phyloP scores from a whole-genome alignment of 768 basidiomycete genomes.

The Russula compacta region DNA sequence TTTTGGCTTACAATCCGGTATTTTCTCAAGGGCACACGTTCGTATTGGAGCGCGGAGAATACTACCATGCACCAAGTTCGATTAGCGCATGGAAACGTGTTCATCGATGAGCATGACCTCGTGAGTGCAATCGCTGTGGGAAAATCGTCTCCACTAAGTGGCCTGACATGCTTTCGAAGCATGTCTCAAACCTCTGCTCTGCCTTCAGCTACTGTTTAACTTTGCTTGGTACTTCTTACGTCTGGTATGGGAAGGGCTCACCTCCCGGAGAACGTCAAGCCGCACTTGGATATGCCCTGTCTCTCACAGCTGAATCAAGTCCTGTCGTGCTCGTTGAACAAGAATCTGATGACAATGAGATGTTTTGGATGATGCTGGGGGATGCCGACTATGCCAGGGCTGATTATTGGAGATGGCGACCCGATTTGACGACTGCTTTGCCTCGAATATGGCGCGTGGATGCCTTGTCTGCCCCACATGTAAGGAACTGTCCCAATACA shows the following conservation, averaged over 20 bases:
- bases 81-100: constrained; percentile 37
- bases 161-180: constrained; percentile 29
- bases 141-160: not conserved
- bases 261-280: constrained; percentile 47
- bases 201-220: constrained; percentile 77
- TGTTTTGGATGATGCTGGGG: constrained; percentile 86
- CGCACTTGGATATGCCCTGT: constrained; percentile 51
- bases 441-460: constrained; percentile 60
- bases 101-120: constrained; percentile 66
- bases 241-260: constrained; percentile 78
- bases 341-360: constrained; percentile 59
- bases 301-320: constrained; percentile 32
- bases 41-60: constrained; percentile 71
- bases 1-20: not conserved
- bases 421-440: constrained; percentile 27
- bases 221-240: constrained; percentile 59
- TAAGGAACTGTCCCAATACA: not conserved
- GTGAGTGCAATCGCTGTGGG: constrained; percentile 32
- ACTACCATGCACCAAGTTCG: constrained; percentile 75
- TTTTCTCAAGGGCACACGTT: constrained; percentile 48
- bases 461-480: constrained; percentile 11
- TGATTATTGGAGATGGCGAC: constrained; percentile 76
- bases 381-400: constrained; percentile 67
- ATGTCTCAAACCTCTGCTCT: constrained; percentile 63
- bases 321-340: constrained; percentile 56